Evolutionary conservation across 129 eudicot species (phyloP), one percentile per base, ranked within the genome.

Genomic region (Lactuca sativa): DNA sequence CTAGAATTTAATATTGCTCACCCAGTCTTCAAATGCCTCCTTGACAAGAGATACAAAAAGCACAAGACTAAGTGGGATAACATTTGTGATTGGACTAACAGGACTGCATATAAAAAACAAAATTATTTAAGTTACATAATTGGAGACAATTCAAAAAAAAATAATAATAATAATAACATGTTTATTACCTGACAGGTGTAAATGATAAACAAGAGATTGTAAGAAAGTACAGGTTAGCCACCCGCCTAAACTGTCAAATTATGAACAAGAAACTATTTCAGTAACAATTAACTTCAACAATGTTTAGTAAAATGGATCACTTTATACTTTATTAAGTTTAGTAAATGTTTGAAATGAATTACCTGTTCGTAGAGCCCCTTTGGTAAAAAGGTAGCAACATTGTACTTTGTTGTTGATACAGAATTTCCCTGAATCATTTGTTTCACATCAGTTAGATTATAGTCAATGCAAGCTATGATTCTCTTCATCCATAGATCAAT

Each of bases 21-120:
- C 99, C 99, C 99, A 93, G 54, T 93, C 99, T 73, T 93, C 99
- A 90, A 87, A 93, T 69, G 99, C 99, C 75, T 93, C 99, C 86
- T 93, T 93, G 16, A 90, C 72, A 41, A 93, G 95, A 73, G 99
- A 89, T 53, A 90, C 91, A 70, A 93, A 77, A 78, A 93, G 97
- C 89, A 93, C 99, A 62, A 93, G 71, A 71, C 86, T 74, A 56
- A 93, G 81, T 13, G 99, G 99, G 59, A 86, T 82, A 66, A 93
- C 99, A 21, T 93, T 93, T 59, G 99, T 93, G 48, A 87, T 81
- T 40, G 99, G 99, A 82, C 95, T 89, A 62, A 93, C 99, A 75
- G 99, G 99, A 72, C 99, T 93, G 97, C 90, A 87, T n/a, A 56
- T 57, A 54, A 67, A 67, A 36, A 33, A 49, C 10, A 17, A 43